Conservation (phyloP, 1,284 basidiomycete species). For the Phenoliferia sp. region DNA sequence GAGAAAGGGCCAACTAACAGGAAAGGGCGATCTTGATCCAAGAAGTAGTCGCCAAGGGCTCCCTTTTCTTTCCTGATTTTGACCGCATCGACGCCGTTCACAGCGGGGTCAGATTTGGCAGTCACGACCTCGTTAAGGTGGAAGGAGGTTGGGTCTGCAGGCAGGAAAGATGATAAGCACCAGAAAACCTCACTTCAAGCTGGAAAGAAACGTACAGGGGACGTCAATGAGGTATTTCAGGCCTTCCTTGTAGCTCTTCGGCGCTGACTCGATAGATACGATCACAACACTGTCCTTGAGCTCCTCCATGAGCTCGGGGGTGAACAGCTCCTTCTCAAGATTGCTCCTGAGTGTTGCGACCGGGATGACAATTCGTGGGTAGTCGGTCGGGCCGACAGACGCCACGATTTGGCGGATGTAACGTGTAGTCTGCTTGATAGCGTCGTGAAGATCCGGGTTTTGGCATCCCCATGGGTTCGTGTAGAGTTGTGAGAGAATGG, state of each 20-base stretch:
- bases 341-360: constrained; percentile 24
- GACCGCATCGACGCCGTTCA: not conserved
- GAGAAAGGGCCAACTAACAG: constrained; percentile 5
- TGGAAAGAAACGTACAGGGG: constrained; percentile 15
- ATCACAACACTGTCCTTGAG: constrained; percentile 26
- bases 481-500: constrained; percentile 24
- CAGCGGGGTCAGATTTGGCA: not conserved
- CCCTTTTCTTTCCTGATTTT: constrained; percentile 11
- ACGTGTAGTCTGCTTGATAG: constrained; percentile 20
- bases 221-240: constrained; percentile 31
- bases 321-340: constrained; percentile 20
- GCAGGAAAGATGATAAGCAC: not conserved
- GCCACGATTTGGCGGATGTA: constrained; percentile 25
- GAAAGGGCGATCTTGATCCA: constrained; percentile 17
- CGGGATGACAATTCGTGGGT: constrained; percentile 28
- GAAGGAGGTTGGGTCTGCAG: constrained; percentile 29
- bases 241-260: constrained; percentile 17
- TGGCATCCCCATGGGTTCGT: constrained; percentile 30
- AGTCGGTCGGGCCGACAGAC: constrained; percentile 19
- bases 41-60: constrained; percentile 18
- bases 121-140: constrained; percentile 20
- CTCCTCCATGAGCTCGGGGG: constrained; percentile 29
- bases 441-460: constrained; percentile 12
- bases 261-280: constrained; percentile 32
- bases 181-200: not conserved